Evolutionary conservation across 345 rosid species (phyloP).

Genomic region (Eucalyptus pauciflora): DNA sequence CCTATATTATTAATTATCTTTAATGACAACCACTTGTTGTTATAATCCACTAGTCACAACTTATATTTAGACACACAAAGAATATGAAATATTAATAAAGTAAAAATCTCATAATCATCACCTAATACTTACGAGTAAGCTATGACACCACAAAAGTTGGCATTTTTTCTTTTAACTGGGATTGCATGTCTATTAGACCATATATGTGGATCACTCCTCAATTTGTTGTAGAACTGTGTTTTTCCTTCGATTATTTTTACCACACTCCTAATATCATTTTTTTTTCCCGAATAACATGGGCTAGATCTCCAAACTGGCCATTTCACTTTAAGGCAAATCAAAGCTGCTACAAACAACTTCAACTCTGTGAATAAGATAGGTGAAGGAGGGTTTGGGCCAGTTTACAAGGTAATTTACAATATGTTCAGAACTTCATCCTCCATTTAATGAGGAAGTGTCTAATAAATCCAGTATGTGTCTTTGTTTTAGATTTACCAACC

Average conservation of each 20-base stretch:
- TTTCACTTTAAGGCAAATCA: slow-evolving; percentile 67
- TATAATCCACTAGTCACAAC: no score
- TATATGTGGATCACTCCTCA: not conserved
- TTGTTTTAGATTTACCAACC: not conserved
- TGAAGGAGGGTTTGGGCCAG: slow-evolving; percentile 95
- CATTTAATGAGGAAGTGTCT: not conserved
- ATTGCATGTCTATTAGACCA: not conserved
- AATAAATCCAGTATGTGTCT: not conserved
- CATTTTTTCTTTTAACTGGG: not conserved
- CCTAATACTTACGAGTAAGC: not conserved
- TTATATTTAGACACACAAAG: no score
- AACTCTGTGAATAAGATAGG: slow-evolving; percentile 69
- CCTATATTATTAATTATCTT: no score
- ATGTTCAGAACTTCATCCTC: not conserved
- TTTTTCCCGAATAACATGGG: slow-evolving; percentile 33
- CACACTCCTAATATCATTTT: not conserved
- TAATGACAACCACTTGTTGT: no score
- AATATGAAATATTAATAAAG: no score
- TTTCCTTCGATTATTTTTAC: not conserved
- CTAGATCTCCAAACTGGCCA: slow-evolving; percentile 72
- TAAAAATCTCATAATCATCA: no score
- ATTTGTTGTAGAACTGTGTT: not conserved
- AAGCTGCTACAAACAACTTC: slow-evolving; percentile 65
- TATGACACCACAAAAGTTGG: not conserved
- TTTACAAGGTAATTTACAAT: slow-evolving; percentile 60